Evolutionary conservation across 768 basidiomycete genomes (phyloP), one percentile per base, ranked within the genome.

Genomic region (Leucosporidium creatinivorum): DNA sequence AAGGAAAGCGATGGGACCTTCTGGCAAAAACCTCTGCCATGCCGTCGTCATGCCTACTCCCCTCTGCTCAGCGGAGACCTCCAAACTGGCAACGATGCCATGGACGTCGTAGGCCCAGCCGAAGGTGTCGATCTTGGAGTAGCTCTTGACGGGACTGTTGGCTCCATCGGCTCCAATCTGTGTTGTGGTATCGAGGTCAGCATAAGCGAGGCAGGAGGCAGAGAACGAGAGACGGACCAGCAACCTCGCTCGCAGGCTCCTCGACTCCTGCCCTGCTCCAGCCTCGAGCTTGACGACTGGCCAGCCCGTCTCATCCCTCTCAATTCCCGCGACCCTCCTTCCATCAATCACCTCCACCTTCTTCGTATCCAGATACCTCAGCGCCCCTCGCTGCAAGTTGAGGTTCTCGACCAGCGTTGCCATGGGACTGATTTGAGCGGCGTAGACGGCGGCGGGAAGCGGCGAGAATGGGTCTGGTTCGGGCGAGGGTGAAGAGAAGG

Each of bases 141-240:
- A 97, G 30, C 86, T 77, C 56, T 93, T 85, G 28, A 98, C 96
- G 17, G 93, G 93, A 0, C 93, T 97, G 75, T 92, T 93, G 77
- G 86, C 87, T 5, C 96, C 96, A 75, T 98, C 96, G 7, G 96
- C 94, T 23, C 96, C 94, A 44, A 98, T 85, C 89, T 91, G 72
- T 3, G 1, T 9, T 8, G 0, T 51, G 18, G 13, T 21, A 52
- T 5, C 17, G 47, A 28, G 12, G 30, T 50, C 30, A 62, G 50
- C 19, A 9, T n/a, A 12, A 58, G 23, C 4, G 31, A 50, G 19
- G 19, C 3, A 30, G 39, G 51, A 44, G 15, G 50, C n/a, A n/a
- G 18, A 25, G 19, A 31, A 36, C 25, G 6, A 26, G 10, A n/a
- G 23, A 60, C 67, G 54, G 10, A 68, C 67, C 39, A 76, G 65